phyloP scores from a whole-genome alignment of 2,329 filamentous ascomycete genomes.

The Fusarium sp. region DNA sequence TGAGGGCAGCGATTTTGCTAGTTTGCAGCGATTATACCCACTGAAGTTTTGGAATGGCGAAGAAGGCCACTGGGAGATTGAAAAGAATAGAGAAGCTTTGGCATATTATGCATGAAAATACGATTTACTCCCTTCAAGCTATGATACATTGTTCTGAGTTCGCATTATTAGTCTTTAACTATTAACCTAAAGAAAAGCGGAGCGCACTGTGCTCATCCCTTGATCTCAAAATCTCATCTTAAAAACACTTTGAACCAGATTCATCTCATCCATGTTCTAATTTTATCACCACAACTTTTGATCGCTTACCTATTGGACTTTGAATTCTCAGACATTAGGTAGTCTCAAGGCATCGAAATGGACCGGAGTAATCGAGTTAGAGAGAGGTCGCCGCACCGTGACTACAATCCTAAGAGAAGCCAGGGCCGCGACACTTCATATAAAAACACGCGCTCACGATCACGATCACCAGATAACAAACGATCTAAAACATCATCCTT shows the following conservation, averaged over 20 bases:
- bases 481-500: slow-evolving; percentile 26
- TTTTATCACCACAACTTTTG: background rate
- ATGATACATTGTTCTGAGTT: background rate
- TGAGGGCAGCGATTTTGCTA: background rate
- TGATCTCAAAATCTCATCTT: slow-evolving; percentile 32
- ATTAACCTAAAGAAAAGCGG: slow-evolving; percentile 26
- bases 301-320: background rate
- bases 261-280: background rate
- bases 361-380: slow-evolving; percentile 20
- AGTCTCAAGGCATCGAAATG: slow-evolving; percentile 10
- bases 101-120: background rate
- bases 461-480: slow-evolving; percentile 35
- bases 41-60: slow-evolving; percentile 6
- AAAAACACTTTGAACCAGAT: slow-evolving; percentile 14
- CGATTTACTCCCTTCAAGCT: background rate
- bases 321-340: background rate
- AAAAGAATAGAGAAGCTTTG: background rate
- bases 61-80: background rate
- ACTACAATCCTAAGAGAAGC: slow-evolving; percentile 30
- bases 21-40: slow-evolving; percentile 28
- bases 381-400: slow-evolving; percentile 37
- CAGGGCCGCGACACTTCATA: slow-evolving; percentile 23
- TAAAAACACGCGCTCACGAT: slow-evolving; percentile 34
- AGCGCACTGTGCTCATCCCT: slow-evolving; percentile 39
- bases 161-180: background rate